Conservation (phyloP, 768 basidiomycete species). For the Amanita brunnescens region DNA sequence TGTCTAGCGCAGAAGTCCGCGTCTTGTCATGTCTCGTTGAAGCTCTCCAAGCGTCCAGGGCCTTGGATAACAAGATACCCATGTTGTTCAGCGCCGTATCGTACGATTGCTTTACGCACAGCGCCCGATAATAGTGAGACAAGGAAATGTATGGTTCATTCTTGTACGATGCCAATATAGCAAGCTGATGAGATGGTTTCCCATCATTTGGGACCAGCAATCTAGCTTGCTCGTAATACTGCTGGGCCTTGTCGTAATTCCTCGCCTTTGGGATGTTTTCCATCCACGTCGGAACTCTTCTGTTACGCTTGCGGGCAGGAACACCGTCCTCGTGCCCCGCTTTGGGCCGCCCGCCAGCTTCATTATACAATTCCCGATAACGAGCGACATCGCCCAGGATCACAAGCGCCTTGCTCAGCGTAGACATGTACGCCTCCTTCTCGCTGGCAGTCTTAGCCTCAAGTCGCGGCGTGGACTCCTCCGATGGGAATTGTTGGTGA, state of each 20-base stretch:
- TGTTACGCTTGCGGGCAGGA: slow-evolving; percentile 32
- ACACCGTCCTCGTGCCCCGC: slow-evolving; percentile 60
- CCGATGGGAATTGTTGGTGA: slow-evolving; percentile 56
- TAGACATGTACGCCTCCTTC: slow-evolving; percentile 56
- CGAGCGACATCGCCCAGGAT: slow-evolving; percentile 92
- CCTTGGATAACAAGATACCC: slow-evolving; percentile 57
- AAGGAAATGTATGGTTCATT: slow-evolving; percentile 74
- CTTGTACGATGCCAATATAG: slow-evolving; percentile 82
- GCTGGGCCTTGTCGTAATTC: slow-evolving; percentile 66
- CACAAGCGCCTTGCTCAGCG: slow-evolving; percentile 81
- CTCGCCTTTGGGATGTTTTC: slow-evolving; percentile 48
- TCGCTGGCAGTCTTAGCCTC: slow-evolving; percentile 38
- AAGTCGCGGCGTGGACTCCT: slow-evolving; percentile 31
- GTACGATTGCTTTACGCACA: slow-evolving; percentile 82
- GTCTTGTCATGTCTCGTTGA: slow-evolving; percentile 32
- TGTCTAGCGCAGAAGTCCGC: slow-evolving; percentile 20
- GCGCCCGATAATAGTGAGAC: slow-evolving; percentile 84
- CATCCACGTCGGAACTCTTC: slow-evolving; percentile 31
- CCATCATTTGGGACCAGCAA: slow-evolving; percentile 81
- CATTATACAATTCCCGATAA: slow-evolving; percentile 87
- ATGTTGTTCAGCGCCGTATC: slow-evolving; percentile 85
- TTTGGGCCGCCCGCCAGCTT: slow-evolving; percentile 52
- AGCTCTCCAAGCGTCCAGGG: slow-evolving; percentile 50
- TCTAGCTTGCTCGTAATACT: slow-evolving; percentile 82
- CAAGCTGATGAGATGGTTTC: slow-evolving; percentile 93